These are phyloP conservation scores for Pyrrhoderma noxium DNA, from an alignment of 1,284 basidiomycete genomes.

Conservation along the genomic window DNA sequence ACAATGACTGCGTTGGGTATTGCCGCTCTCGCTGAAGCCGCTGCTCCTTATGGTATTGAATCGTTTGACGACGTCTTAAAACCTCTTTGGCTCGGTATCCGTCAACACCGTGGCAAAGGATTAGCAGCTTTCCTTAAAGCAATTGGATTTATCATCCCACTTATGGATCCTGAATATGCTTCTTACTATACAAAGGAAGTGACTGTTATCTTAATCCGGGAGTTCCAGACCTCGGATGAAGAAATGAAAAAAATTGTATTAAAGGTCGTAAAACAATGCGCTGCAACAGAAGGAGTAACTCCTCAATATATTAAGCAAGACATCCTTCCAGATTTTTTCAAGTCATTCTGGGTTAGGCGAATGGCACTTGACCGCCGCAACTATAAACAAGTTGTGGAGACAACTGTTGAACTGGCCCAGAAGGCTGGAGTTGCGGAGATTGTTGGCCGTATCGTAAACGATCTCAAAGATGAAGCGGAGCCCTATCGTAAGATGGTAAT, in stretches of 20 bases:
- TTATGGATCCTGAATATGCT: conserved; percentile 99
- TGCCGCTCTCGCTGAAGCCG: conserved; percentile 95
- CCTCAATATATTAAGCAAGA: conserved; percentile 93
- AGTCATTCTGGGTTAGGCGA: conserved; percentile 94
- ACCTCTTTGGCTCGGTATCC: conserved; percentile 96
- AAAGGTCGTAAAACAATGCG: conserved; percentile 98
- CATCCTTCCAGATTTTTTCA: conserved; percentile 99
- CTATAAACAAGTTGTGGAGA: conserved; percentile 96
- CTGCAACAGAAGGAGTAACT: conserved; percentile 94
- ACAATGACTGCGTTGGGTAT: conserved; percentile 98
- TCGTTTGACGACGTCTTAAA: conserved; percentile 98
- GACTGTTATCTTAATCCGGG: conserved; percentile 95
- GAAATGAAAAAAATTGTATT: conserved; percentile 99
- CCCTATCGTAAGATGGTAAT: conserved; percentile 99
- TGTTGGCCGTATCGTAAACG: conserved; percentile 91
- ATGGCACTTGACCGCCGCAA: conserved; percentile 98
- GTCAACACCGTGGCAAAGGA: conserved; percentile 96
- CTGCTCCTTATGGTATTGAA: conserved; percentile 98
- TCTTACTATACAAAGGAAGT: conserved; percentile 98
- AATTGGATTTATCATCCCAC: conserved; percentile 98
- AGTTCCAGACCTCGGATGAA: conserved; percentile 99
- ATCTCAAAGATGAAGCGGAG: conserved; percentile 94
- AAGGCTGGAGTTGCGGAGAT: conserved; percentile 97
- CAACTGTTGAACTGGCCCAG: conserved; percentile 95
- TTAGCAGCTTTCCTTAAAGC: conserved; percentile 98